phyloP scores from a whole-genome alignment of 2,329 filamentous ascomycete species.

The Coleophoma crateriformis region DNA sequence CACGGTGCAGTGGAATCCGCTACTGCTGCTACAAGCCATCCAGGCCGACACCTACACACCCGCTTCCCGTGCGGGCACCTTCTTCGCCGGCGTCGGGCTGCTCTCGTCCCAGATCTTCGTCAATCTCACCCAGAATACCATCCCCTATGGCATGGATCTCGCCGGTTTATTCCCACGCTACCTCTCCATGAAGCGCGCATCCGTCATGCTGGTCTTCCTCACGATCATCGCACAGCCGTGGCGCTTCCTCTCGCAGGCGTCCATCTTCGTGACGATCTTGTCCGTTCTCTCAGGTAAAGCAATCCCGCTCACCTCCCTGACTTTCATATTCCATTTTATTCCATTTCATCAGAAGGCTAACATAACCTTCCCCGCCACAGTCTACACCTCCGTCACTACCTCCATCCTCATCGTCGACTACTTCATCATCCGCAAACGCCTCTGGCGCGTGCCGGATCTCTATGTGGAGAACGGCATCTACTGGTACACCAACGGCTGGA shows the following conservation, averaged over 20 bases:
- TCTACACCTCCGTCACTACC: not conserved
- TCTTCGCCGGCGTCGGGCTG: not conserved
- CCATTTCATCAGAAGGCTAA: no score
- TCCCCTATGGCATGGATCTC: not conserved
- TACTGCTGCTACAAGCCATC: slow-evolving; percentile 1
- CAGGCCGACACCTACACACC: not conserved
- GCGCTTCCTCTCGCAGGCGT: not conserved
- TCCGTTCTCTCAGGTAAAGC: not conserved
- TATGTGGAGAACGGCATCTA: not conserved
- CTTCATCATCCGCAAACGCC: not conserved
- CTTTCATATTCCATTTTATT: not conserved
- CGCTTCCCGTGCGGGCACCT: not conserved
- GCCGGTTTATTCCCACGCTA: not conserved
- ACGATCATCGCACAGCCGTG: not conserved
- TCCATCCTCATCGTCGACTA: not conserved
- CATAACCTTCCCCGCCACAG: not conserved
- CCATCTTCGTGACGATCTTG: not conserved
- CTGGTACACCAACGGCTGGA: not conserved
- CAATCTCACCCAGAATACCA: not conserved
- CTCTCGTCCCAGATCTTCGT: not conserved
- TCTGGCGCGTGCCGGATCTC: not conserved
- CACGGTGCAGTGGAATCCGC: no score
- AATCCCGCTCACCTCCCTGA: not conserved
- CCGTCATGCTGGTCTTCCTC: not conserved
- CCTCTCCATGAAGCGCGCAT: not conserved